These are phyloP conservation scores for Cocos nucifera DNA, from an alignment of 176 grass and related monocot species.

Conservation along the genomic window DNA sequence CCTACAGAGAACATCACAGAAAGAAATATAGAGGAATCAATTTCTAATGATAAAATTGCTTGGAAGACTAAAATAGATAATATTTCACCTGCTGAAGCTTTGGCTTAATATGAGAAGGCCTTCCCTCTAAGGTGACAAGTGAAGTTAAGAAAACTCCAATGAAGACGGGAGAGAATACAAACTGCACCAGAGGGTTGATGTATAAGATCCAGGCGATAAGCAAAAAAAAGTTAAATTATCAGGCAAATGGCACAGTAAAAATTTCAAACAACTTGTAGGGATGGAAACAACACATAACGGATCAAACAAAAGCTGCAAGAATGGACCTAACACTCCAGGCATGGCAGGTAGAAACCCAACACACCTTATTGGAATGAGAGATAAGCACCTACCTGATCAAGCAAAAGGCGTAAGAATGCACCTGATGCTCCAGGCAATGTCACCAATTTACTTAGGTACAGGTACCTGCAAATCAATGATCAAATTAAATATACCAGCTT, in stretches of 20 bases:
- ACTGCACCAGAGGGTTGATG: slow-evolving; percentile 22
- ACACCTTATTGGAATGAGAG: neutral
- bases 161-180: slow-evolving; percentile 83
- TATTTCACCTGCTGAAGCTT: slow-evolving; percentile 81
- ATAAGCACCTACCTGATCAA: slow-evolving; percentile 58
- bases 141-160: slow-evolving; percentile 81
- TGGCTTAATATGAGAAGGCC: slow-evolving; percentile 56
- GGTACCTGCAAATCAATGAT: slow-evolving; percentile 50
- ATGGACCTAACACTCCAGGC: neutral
- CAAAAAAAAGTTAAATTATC: no score
- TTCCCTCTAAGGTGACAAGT: slow-evolving; percentile 75
- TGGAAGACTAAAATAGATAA: neutral
- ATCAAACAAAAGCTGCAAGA: no score
- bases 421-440: slow-evolving; percentile 43
- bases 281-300: no score
- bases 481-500: slow-evolving; percentile 1
- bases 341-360: neutral
- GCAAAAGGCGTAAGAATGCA: slow-evolving; percentile 54
- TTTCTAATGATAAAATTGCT: neutral
- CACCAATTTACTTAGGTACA: slow-evolving; percentile 88
- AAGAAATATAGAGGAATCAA: slow-evolving; percentile 1
- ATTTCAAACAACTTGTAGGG: no score
- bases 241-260: no score
- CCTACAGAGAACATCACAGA: slow-evolving; percentile 29
- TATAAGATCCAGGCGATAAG: no score